Base-by-base conservation (phyloP, 768 basidiomycete species). In the Lactarius trivialis region DNA sequence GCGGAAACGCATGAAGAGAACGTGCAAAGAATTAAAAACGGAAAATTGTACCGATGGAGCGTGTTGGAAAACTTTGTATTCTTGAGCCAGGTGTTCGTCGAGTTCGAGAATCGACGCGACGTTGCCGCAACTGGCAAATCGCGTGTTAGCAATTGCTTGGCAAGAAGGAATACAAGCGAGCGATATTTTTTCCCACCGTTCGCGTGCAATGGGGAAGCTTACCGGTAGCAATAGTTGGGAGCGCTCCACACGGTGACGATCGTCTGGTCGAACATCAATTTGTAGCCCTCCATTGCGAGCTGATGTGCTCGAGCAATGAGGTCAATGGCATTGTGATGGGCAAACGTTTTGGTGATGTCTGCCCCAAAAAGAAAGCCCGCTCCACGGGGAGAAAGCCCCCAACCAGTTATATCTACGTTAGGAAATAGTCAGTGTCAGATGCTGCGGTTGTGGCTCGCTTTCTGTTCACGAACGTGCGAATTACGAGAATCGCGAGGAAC, bases 201-300 rank as follows among this genome's bases (percentile, higher is more conserved):
- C 24, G n/a, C 4, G 26, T 32, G 37, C 48, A 41, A 60, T 32
- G 15, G 50, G 33, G 12, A 61, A 59, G 65, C 69, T 55, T 7
- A 96, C 91, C 95, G 80, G 75, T 98, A 98, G 75, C 96, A 98
- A 73, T 98, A 98, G 75, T 98, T 98, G 15, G 95, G 96, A 3
- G 94, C 95, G 69, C 90, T 93, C 95, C 96, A 98, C 43, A 98
- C 94, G 8, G 96, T 98, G 34, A 98, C 96, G 68, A 98, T 95
- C 49, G 85, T 87, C 56, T 83, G 78, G 74, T 98, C 95, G 70
- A 97, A 97, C 94, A 98, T 96, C 73, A 93, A 81, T 76, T 97
- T 98, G 76, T 84, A 97, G 24, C 94, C 94, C 75, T 97, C 94
- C 92, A 96, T 96, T 1, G 92, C 96, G 36, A 98, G 86, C 72